Percentiles rank a stretch among this genome's conserved stretches.
Conservation (phyloP, 345 rosid species). For the Rhodamnia rubescens region DNA sequence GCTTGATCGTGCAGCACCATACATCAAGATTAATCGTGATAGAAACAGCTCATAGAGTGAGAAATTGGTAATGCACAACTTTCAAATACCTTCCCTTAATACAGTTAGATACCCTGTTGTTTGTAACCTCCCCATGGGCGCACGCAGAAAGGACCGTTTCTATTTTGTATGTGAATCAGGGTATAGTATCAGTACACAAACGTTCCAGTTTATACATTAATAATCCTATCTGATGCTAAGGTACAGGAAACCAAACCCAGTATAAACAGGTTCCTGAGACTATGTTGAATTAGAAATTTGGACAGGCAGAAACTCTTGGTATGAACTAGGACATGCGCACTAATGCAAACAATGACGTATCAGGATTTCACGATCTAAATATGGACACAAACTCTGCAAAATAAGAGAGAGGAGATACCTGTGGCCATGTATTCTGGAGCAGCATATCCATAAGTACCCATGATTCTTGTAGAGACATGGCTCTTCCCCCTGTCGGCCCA, state of each 20-base stretch:
- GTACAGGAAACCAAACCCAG: not conserved
- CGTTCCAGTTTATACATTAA: not conserved
- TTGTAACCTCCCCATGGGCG: not conserved
- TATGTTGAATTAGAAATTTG: not conserved
- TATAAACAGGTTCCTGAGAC: not conserved
- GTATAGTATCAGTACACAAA: not conserved
- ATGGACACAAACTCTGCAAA: not conserved
- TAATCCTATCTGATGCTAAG: not conserved
- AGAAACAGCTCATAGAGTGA: not conserved
- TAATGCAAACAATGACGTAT: not conserved
- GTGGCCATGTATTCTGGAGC: slow-evolving; percentile 79
- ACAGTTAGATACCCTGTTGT: not conserved
- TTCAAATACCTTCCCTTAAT: not conserved
- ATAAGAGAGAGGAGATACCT: slow-evolving; percentile 20
- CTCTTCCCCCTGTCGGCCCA: slow-evolving; percentile 69
- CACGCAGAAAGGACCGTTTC: not conserved
- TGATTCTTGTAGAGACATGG: slow-evolving; percentile 80
- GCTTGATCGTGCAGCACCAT: not conserved
- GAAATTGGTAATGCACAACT: not conserved
- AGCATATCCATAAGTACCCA: slow-evolving; percentile 91
- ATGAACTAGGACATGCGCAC: not conserved
- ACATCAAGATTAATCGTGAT: not conserved
- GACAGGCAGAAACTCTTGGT: not conserved
- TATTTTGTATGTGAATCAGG: not conserved
- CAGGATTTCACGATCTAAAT: not conserved